Evolutionary conservation across 371 early-diverging fungal species (phyloP), one percentile per base, ranked within the genome.

Genomic region (Mortierella sp.): DNA sequence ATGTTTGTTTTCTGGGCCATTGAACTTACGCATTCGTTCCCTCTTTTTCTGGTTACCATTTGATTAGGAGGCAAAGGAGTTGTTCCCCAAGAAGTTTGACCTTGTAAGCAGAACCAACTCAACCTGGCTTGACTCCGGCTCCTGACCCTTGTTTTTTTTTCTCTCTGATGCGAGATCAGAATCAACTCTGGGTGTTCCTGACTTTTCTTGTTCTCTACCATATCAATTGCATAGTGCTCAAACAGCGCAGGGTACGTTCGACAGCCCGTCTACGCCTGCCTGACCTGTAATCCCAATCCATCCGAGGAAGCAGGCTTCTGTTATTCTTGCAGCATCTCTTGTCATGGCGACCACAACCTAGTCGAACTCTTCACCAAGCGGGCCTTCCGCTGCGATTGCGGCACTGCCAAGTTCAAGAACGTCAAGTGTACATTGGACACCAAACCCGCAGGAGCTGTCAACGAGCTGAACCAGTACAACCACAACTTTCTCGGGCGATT

Each of bases 301-400:
- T 73, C 86, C 24, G 71, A 78, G n/a, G 86, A 88, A 37, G 90
- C 90, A 0, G 94, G 94, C 24, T 93, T 96, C 82, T 96, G 96
- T 80, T 95, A 95, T 78, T 91, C 95, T 53, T 96, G 96, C 76
- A 93, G 93, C 76, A 95, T 96, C 51, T 90, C 93, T 40, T 95
- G 95, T 76, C 98, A 98, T 81, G 89, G 95, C 0, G 93, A 91
- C 46, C 96, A 96, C 86, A 92, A 96, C 21, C 89, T 97, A 16
- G 90, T 94, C 37, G 97, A 97, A 83, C 88, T 98, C 74, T 97
- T 95, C 77, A 91, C 93, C n/a, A 96, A 96, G 78, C 90, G 97
- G 0, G 75, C 88, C 69, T 98, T 97, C 79, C 91, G 94, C 26
- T 98, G 98, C 86, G 97, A 97, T 86, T 97, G 98, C 80, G 97